Percentiles rank a stretch among this genome's conserved stretches.
Evolutionary conservation across 2,329 filamentous ascomycete species (phyloP).

Genomic region (Ceratocystis alfenasii): DNA sequence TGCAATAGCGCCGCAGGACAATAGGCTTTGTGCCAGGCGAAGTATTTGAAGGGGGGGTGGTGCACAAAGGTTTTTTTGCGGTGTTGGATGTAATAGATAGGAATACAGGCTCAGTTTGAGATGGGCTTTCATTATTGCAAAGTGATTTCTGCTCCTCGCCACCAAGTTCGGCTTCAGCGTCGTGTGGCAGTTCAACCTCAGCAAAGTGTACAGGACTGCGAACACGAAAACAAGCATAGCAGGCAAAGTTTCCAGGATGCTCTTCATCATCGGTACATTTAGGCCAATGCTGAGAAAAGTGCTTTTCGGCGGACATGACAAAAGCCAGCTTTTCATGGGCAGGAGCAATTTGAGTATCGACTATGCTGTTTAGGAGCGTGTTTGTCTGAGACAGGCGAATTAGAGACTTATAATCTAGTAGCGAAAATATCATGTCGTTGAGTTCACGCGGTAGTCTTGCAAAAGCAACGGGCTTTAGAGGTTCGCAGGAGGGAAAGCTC

Average conservation of each 20-base stretch:
- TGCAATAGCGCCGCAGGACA: slow-evolving; percentile 33
- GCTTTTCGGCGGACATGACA: slow-evolving; percentile 33
- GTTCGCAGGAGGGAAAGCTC: neutral
- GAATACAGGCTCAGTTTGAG: neutral
- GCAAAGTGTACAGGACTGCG: slow-evolving; percentile 33
- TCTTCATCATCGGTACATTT: slow-evolving; percentile 26
- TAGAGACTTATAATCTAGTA: slow-evolving; percentile 34
- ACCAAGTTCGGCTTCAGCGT: neutral
- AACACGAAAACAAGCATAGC: slow-evolving; percentile 35
- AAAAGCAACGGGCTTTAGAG: slow-evolving; percentile 22
- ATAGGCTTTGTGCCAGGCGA: slow-evolving; percentile 21
- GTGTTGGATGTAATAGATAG: neutral
- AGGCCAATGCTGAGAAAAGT: slow-evolving; percentile 33
- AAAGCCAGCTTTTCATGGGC: slow-evolving; percentile 32
- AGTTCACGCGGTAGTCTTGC: slow-evolving; percentile 31
- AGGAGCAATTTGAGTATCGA: slow-evolving; percentile 30
- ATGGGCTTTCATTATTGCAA: too few relatives aligned
- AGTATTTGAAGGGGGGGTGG: neutral
- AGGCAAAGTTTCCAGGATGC: slow-evolving; percentile 34
- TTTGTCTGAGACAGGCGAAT: slow-evolving; percentile 33
- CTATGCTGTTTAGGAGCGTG: slow-evolving; percentile 28
- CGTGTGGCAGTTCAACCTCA: slow-evolving; percentile 28
- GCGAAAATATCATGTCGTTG: slow-evolving; percentile 29
- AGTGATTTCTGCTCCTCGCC: neutral
- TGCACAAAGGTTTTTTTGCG: neutral